Percentiles rank a stretch among this genome's conserved stretches.
Conservation (phyloP, 78 protist species). For the Monocercomonoides exilis region DNA sequence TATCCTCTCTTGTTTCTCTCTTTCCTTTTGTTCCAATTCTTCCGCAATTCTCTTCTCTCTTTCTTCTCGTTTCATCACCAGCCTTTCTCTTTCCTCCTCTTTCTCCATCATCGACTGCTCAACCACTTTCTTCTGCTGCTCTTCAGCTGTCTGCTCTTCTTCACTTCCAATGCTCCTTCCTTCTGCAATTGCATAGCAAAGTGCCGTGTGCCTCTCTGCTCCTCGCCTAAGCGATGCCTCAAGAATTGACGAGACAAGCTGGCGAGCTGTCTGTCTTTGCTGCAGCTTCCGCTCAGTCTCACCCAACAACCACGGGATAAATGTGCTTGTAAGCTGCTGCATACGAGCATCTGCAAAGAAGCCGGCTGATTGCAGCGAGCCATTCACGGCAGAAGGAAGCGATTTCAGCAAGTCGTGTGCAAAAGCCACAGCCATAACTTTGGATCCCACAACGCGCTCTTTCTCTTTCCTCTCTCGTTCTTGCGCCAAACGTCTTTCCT, state of each 20-base stretch:
- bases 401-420: not conserved
- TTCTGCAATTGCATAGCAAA: not conserved
- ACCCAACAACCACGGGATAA: not conserved
- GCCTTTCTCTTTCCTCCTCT: not conserved
- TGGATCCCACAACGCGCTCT: not conserved
- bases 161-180: not conserved
- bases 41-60: not conserved
- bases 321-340: not conserved
- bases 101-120: not conserved
- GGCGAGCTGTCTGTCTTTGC: not conserved
- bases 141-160: not conserved
- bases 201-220: not conserved
- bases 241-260: not conserved
- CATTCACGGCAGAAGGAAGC: not conserved
- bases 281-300: not conserved
- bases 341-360: not conserved
- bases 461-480: not conserved
- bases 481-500: slow-evolving; percentile 1
- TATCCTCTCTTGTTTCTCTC: not conserved
- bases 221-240: not conserved
- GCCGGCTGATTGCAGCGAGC: not conserved
- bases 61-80: not conserved
- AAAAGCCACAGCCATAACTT: not conserved
- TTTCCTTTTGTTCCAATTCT: not conserved
- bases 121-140: not conserved